phyloP scores from a whole-genome alignment of 176 grass and related monocot species.

The Paspalum vaginatum region DNA sequence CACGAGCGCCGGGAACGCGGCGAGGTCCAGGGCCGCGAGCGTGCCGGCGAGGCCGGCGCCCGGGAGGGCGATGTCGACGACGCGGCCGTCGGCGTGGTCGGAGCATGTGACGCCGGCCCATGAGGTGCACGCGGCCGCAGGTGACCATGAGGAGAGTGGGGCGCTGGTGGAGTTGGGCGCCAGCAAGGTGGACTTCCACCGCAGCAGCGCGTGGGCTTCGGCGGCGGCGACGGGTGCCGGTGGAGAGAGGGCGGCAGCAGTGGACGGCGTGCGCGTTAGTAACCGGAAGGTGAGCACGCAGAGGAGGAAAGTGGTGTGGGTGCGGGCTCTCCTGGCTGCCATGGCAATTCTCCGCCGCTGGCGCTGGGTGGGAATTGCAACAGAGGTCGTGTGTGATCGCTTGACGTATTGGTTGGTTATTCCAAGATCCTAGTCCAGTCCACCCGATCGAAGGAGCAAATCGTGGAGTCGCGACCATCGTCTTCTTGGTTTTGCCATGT shows the following conservation, averaged over 20 bases:
- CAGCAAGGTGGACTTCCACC: constrained; percentile 27
- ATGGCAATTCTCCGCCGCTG: not conserved
- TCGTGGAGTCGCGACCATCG: too few relatives aligned
- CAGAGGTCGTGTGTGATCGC: too few relatives aligned
- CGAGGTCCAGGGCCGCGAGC: constrained; percentile 13
- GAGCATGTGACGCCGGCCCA: constrained; percentile 39
- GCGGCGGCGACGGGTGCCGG: not conserved
- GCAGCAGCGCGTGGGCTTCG: constrained; percentile 19
- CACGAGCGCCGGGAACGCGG: constrained; percentile 1
- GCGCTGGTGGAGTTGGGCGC: not conserved
- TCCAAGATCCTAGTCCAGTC: too few relatives aligned
- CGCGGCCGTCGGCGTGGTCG: not conserved
- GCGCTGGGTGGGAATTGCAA: not conserved
- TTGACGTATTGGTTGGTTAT: too few relatives aligned
- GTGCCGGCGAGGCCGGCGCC: constrained; percentile 3
- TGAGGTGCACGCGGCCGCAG: not conserved
- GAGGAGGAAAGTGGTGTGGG: not conserved
- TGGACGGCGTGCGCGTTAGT: not conserved
- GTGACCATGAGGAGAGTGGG: constrained; percentile 30
- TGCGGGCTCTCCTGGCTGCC: not conserved
- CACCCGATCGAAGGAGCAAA: too few relatives aligned
- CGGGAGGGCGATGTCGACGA: not conserved
- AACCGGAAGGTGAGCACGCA: not conserved
- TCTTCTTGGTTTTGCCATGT: too few relatives aligned
- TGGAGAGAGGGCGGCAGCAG: not conserved